Percentiles rank a stretch among this genome's conserved stretches.
Evolutionary conservation across 495 filamentous ascomycete genomes (phyloP).

Genomic region (Daldinia caldariorum): DNA sequence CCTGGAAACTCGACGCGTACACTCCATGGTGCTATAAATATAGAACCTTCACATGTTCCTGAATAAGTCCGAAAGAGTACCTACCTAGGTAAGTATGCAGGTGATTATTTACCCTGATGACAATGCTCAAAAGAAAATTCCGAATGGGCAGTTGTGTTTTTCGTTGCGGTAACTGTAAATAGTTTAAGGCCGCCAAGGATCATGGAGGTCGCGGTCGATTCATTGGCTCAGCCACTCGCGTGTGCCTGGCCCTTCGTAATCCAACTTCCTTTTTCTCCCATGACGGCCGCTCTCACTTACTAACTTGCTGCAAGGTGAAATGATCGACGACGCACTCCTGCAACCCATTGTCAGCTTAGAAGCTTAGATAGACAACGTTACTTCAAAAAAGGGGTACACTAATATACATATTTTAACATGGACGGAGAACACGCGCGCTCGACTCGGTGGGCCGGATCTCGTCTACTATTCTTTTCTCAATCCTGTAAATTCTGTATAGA

Average conservation of each 20-base stretch:
- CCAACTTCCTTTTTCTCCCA: slow-evolving; percentile 42
- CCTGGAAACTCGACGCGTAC: not conserved
- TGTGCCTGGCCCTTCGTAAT: slow-evolving; percentile 8
- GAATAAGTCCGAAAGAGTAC: slow-evolving; percentile 18
- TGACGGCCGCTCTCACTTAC: slow-evolving; percentile 10
- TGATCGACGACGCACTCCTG: slow-evolving; percentile 24
- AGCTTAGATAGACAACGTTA: slow-evolving; percentile 34
- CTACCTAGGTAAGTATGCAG: slow-evolving; percentile 29
- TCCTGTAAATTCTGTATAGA: not conserved
- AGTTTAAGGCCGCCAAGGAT: slow-evolving; percentile 16
- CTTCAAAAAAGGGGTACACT: slow-evolving; percentile 27
- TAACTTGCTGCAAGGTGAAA: slow-evolving; percentile 33
- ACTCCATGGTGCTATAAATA: not conserved
- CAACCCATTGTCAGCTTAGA: slow-evolving; percentile 26
- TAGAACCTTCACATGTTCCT: slow-evolving; percentile 15
- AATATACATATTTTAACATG: slow-evolving; percentile 23
- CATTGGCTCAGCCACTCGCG: slow-evolving; percentile 40
- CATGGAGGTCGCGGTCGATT: slow-evolving; percentile 13
- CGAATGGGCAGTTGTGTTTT: slow-evolving; percentile 10
- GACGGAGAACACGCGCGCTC: not conserved
- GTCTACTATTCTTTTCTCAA: slow-evolving; percentile 8
- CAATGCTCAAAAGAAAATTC: slow-evolving; percentile 13
- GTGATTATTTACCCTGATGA: slow-evolving; percentile 19
- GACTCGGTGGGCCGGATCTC: not conserved
- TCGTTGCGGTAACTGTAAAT: slow-evolving; percentile 27